Conservation (phyloP, 805 yeast species). For the Pichia kluyveri region DNA sequence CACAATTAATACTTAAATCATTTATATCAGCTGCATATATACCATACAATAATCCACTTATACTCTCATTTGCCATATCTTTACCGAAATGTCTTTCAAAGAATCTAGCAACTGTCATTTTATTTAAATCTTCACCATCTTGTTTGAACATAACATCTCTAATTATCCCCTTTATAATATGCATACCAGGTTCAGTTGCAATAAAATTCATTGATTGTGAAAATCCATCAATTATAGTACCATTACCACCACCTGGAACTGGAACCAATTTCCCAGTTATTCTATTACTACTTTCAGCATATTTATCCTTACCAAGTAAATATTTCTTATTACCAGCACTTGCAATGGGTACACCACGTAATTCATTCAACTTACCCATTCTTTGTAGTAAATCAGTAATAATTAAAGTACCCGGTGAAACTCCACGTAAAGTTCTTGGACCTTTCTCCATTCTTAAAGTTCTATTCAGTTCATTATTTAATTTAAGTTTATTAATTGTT, state of each 20-base stretch:
- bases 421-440: slow-evolving; percentile 83
- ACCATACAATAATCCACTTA: slow-evolving; percentile 83
- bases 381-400: slow-evolving; percentile 51
- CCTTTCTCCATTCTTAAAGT: slow-evolving; percentile 58
- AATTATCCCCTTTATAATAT: not conserved
- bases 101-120: slow-evolving; percentile 40
- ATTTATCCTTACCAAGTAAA: slow-evolving; percentile 27
- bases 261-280: slow-evolving; percentile 37
- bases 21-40: slow-evolving; percentile 81
- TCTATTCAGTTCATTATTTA: not conserved
- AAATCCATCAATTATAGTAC: slow-evolving; percentile 14
- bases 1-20: slow-evolving; percentile 54
- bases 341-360: slow-evolving; percentile 48
- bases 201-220: slow-evolving; percentile 24
- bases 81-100: slow-evolving; percentile 63
- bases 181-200: slow-evolving; percentile 15
- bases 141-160: slow-evolving; percentile 2
- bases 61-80: slow-evolving; percentile 41
- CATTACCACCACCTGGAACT: slow-evolving; percentile 33
- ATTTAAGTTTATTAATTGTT: not conserved
- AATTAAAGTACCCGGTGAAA: slow-evolving; percentile 66
- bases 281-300: slow-evolving; percentile 17
- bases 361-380: slow-evolving; percentile 37
- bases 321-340: slow-evolving; percentile 69
- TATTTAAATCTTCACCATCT: not conserved